Evolutionary conservation across 371 early-diverging fungal genomes (phyloP).

Genomic region (Syncephalis fuscata): DNA sequence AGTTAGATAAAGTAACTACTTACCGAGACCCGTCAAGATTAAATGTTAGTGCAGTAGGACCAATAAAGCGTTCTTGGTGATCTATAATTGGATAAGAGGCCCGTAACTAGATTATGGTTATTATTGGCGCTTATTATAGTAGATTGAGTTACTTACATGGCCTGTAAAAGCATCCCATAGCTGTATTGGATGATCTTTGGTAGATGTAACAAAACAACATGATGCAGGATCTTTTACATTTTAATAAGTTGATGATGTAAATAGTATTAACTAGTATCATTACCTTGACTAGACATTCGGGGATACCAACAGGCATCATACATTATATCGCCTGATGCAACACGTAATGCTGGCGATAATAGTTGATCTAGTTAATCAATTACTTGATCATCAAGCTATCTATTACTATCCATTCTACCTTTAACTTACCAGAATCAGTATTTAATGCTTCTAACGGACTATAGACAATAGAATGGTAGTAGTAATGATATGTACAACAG

Average conservation of each 20-base stretch:
- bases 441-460: no score
- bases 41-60: conserved; percentile 35
- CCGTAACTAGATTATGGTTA: conserved; percentile 14
- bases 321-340: conserved; percentile 33
- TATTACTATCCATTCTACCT: no score
- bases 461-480: no score
- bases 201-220: conserved; percentile 41
- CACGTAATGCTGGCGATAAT: conserved; percentile 17
- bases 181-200: conserved; percentile 48
- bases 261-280: background rate
- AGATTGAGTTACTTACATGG: conserved; percentile 14
- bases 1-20: background rate
- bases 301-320: conserved; percentile 56
- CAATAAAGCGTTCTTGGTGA: conserved; percentile 40
- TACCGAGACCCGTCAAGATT: conserved; percentile 46
- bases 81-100: conserved; percentile 39
- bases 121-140: background rate
- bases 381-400: no score
- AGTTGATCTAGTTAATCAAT: background rate
- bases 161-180: conserved; percentile 51
- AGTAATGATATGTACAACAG: no score
- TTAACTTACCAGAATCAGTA: no score
- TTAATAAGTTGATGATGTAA: background rate
- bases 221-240: conserved; percentile 28
- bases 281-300: conserved; percentile 37